Percentiles rank a stretch among this genome's conserved stretches.
phyloP scores from a whole-genome alignment of 2,329 filamentous ascomycete species.

The Colletotrichum scovillei region DNA sequence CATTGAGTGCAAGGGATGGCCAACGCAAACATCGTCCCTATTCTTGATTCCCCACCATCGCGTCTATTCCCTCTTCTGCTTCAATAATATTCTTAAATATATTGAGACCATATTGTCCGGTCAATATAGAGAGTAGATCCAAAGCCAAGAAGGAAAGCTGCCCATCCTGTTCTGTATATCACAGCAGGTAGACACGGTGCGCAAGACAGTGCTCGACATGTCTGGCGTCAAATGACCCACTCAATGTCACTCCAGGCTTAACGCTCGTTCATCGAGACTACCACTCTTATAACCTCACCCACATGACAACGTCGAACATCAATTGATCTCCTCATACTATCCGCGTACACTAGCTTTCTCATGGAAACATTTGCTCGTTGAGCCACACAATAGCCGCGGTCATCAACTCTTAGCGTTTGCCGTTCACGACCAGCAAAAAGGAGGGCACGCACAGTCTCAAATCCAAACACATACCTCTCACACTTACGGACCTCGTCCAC shows the following conservation, averaged over 20 bases:
- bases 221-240: background rate
- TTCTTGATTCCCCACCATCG: too few species aligned
- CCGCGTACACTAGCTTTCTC: too few species aligned
- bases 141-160: too few species aligned
- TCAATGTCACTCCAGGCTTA: background rate
- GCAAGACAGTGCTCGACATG: background rate
- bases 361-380: too few species aligned
- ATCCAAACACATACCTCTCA: background rate
- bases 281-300: background rate
- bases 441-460: background rate
- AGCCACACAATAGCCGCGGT: too few species aligned
- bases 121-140: background rate
- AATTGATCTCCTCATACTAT: too few species aligned
- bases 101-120: rapidly evolving
- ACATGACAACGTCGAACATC: background rate
- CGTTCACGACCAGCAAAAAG: background rate
- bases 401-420: background rate
- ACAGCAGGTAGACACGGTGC: background rate
- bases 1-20: too few species aligned
- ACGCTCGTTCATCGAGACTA: background rate
- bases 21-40: too few species aligned
- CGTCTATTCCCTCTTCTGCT: too few species aligned
- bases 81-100: too few species aligned
- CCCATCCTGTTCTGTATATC: background rate
- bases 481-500: background rate